Percentiles rank a stretch among this genome's conserved stretches.
Conservation (phyloP, 2,329 filamentous ascomycete species). For the Harringtonia lauricola region DNA sequence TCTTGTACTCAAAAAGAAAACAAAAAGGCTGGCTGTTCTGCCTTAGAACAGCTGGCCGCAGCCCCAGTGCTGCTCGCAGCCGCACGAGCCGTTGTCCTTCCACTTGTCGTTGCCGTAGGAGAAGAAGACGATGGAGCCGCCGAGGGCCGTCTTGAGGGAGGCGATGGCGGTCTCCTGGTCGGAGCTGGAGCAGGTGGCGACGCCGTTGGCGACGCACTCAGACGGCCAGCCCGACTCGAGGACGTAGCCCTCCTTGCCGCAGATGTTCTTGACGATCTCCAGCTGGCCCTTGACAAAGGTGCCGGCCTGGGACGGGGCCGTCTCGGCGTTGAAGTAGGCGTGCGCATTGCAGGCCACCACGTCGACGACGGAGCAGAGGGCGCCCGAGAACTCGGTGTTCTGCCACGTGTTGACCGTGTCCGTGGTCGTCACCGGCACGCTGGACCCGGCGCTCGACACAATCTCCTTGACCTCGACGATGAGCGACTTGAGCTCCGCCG, state of each 20-base stretch:
- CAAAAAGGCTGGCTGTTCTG: background rate
- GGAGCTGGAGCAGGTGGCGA: slow-evolving; percentile 51
- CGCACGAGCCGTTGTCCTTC: slow-evolving; percentile 61
- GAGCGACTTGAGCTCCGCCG: slow-evolving; percentile 55
- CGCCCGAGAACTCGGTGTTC: slow-evolving; percentile 40
- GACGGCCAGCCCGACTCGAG: slow-evolving; percentile 89
- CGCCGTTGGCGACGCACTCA: slow-evolving; percentile 57
- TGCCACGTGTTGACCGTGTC: slow-evolving; percentile 76
- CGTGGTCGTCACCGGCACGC: slow-evolving; percentile 67
- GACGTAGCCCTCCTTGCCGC: slow-evolving; percentile 68
- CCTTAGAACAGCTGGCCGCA: slow-evolving; percentile 35
- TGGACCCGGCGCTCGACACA: slow-evolving; percentile 58
- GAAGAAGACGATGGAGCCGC: slow-evolving; percentile 69
- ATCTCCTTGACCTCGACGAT: slow-evolving; percentile 54
- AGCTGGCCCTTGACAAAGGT: slow-evolving; percentile 68
- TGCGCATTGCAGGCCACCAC: slow-evolving; percentile 80
- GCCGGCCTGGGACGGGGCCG: slow-evolving; percentile 56
- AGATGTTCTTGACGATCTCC: slow-evolving; percentile 55
- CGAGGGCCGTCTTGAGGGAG: slow-evolving; percentile 55
- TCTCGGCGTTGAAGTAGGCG: slow-evolving; percentile 78
- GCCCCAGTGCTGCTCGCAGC: slow-evolving; percentile 76
- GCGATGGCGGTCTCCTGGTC: slow-evolving; percentile 66
- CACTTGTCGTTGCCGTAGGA: slow-evolving; percentile 68
- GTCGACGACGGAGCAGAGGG: slow-evolving; percentile 65
- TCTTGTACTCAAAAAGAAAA: background rate